Base-by-base conservation (phyloP, 768 basidiomycete species). In the Lactarius sp. region DNA sequence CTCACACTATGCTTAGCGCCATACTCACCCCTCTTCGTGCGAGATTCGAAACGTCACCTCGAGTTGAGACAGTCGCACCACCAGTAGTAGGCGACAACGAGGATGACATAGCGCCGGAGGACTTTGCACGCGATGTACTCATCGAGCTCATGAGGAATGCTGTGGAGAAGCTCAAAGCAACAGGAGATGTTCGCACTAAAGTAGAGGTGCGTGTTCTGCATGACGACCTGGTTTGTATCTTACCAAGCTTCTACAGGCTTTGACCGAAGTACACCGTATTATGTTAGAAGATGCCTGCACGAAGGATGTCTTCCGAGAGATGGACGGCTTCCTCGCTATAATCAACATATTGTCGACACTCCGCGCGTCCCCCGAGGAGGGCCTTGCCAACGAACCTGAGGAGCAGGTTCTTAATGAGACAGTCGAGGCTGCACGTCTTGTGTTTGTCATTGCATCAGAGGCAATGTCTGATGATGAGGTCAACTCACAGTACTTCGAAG, bases 271-370 rank as follows among this genome's bases (percentile, higher is more conserved):
- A 46, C 82, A 84, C 59, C 77, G 83, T 16, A 83, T 87, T 27
- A 79, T 92, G 78, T 77, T 79, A 16, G 84, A 90, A 71, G 85
- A 89, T 68, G 71, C 78, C 2, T 76, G 72, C 49, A 88, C 88
- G 12, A 88, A 86, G 72, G 85, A 87, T 60, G 84, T 86, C 20
- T 93, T 94, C 72, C 80, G 92, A 5, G 88, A 92, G 69, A 77
- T 88, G 69, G 92, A 93, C 65, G 92, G 92, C 0, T 92, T 92
- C 71, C 76, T 92, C 20, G 81, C 84, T 10, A 75, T 92, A 37
- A 84, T 92, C 75, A 88, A 83, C 68, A 79, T 88, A 36, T 77
- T 94, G 4, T 87, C 89, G 1, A 83, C 83, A 0, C 73, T 88
- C 0, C 73, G 80, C 57, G 75, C 77, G 31, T 65, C 68, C 10